Percentiles rank a stretch among this genome's conserved stretches.
Evolutionary conservation across 1,284 basidiomycete species (phyloP).

Genomic region (Leccinum fuscescens): DNA sequence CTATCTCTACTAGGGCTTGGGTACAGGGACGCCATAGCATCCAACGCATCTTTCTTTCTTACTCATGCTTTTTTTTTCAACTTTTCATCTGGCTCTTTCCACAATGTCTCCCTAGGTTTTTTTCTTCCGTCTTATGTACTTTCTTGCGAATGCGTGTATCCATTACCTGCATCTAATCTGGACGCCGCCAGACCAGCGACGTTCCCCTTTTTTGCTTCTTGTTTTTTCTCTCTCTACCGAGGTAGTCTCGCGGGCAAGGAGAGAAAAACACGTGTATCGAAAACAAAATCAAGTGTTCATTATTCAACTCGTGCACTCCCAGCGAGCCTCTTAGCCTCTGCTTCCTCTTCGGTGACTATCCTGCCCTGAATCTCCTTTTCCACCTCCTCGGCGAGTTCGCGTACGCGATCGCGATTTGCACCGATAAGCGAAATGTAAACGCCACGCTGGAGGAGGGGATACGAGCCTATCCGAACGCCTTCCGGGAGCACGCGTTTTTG

Average conservation of each 20-base stretch:
- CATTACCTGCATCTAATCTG: not conserved
- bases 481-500: slow-evolving; percentile 73
- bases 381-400: slow-evolving; percentile 67
- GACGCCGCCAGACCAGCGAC: not conserved
- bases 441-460: slow-evolving; percentile 64
- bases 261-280: not conserved
- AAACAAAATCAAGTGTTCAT: not conserved
- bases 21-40: not conserved
- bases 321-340: slow-evolving; percentile 30
- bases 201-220: not conserved
- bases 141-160: not conserved
- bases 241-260: not conserved
- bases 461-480: slow-evolving; percentile 83
- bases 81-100: not conserved
- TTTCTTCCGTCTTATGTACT: not conserved
- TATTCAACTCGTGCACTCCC: not conserved
- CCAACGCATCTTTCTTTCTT: not conserved
- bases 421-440: slow-evolving; percentile 84
- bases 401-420: slow-evolving; percentile 51
- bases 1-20: slow-evolving; percentile 1
- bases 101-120: not conserved
- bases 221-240: not conserved
- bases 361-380: slow-evolving; percentile 55
- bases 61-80: not conserved
- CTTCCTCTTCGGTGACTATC: slow-evolving; percentile 61